These are phyloP conservation scores for Neofusicoccum sp. DNA, from an alignment of 2,329 filamentous ascomycete genomes.

Conservation along the genomic window DNA sequence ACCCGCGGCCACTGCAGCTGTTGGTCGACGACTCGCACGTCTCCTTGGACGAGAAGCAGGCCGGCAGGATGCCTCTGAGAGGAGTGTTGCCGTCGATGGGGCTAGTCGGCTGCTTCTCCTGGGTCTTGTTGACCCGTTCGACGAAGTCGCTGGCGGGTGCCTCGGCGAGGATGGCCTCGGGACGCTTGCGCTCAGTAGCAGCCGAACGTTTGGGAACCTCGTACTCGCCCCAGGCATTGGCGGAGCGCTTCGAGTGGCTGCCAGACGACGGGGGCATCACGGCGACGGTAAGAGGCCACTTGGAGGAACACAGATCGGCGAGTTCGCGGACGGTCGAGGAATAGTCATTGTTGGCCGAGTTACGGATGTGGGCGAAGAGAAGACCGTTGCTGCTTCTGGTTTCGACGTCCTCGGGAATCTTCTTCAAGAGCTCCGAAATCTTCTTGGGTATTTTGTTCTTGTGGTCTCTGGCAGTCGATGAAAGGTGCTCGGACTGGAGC, in stretches of 20 bases:
- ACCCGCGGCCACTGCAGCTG: constrained; percentile 81
- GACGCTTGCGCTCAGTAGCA: not conserved
- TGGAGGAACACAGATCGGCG: constrained; percentile 19
- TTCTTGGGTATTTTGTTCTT: not conserved
- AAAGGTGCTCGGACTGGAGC: constrained; percentile 33
- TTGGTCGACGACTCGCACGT: constrained; percentile 71
- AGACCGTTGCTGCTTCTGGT: constrained; percentile 5
- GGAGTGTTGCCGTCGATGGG: constrained; percentile 31
- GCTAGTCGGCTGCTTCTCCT: constrained; percentile 28
- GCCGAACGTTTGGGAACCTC: constrained; percentile 19
- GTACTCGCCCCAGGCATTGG: constrained; percentile 40
- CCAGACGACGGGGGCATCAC: constrained; percentile 38
- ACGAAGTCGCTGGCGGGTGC: constrained; percentile 4
- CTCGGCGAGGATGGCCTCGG: constrained; percentile 18
- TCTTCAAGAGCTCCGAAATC: not conserved
- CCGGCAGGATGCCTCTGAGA: constrained; percentile 60
- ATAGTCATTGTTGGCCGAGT: constrained; percentile 10
- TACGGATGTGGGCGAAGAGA: constrained; percentile 17
- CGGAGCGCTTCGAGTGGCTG: constrained; percentile 35
- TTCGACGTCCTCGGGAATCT: constrained; percentile 10
- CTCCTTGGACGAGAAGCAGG: constrained; percentile 73
- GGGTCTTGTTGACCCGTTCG: constrained; percentile 30
- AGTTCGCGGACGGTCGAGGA: constrained; percentile 13
- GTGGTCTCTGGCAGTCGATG: not conserved
- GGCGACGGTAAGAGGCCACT: constrained; percentile 37